These are phyloP conservation scores for Xanthoceras sorbifolium DNA, from an alignment of 345 rosid species.

Conservation along the genomic window DNA sequence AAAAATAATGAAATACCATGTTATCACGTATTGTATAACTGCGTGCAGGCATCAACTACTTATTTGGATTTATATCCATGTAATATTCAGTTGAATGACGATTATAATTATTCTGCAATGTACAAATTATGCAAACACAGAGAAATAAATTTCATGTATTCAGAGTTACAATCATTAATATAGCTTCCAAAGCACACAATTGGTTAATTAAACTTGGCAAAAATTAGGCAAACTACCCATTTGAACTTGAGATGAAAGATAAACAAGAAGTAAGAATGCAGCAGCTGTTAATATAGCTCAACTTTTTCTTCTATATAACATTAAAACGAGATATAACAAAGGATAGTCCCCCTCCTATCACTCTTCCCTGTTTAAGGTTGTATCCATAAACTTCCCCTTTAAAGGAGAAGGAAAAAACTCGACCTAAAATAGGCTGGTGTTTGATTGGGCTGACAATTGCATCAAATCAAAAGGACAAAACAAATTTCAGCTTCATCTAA, in stretches of 20 bases:
- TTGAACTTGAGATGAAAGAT: neutral
- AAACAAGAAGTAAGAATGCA: neutral
- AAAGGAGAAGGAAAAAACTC: neutral
- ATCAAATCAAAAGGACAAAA: neutral
- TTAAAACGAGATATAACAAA: neutral
- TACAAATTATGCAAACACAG: neutral
- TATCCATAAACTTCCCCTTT: no score
- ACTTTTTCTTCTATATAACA: neutral
- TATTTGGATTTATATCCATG: neutral
- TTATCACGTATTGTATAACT: no score
- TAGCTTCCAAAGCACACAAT: neutral
- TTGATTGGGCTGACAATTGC: neutral
- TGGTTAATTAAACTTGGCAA: neutral
- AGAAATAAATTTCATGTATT: neutral
- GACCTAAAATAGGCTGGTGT: neutral
- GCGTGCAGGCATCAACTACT: neutral
- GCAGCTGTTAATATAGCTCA: neutral
- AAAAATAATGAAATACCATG: neutral
- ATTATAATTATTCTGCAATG: neutral
- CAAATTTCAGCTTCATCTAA: conserved; percentile 2
- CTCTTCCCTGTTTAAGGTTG: no score
- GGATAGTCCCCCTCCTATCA: no score
- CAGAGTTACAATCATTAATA: neutral
- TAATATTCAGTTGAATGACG: neutral
- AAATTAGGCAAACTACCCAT: neutral